phyloP scores from a whole-genome alignment of 768 basidiomycete genomes.

The Fomitopsis pulvina region DNA sequence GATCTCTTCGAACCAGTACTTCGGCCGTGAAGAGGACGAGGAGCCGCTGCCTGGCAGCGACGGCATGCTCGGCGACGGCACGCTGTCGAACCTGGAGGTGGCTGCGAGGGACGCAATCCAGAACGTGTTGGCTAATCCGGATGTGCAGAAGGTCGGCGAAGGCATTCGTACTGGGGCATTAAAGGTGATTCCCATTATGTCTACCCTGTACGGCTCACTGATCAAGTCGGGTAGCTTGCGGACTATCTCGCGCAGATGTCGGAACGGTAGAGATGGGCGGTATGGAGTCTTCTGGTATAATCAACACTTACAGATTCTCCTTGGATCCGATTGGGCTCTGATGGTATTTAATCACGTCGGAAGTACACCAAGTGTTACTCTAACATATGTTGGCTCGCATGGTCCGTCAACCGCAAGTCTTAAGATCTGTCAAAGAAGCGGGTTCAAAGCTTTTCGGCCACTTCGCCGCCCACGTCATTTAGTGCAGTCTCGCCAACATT shows the following conservation, averaged over 20 bases:
- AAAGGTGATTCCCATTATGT: slow-evolving; percentile 48
- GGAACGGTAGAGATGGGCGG: slow-evolving; percentile 8
- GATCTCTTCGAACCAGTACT: slow-evolving; percentile 95
- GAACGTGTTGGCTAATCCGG: slow-evolving; percentile 74
- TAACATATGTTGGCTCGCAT: no score
- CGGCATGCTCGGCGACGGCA: slow-evolving; percentile 43
- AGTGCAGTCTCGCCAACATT: no score
- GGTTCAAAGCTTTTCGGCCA: no score
- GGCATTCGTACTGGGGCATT: slow-evolving; percentile 73
- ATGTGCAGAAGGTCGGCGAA: slow-evolving; percentile 81
- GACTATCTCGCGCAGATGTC: slow-evolving; percentile 30
- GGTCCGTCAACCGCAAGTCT: no score
- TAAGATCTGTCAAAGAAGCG: no score
- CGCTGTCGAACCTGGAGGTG: slow-evolving; percentile 45
- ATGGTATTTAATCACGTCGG: neutral
- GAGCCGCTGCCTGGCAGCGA: slow-evolving; percentile 33
- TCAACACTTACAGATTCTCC: neutral
- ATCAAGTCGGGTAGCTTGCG: slow-evolving; percentile 35
- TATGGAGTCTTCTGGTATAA: neutral
- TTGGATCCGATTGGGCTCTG: neutral
- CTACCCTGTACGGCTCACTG: neutral
- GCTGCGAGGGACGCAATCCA: slow-evolving; percentile 74
- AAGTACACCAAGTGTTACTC: no score
- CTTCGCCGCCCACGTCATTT: no score
- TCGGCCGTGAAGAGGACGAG: slow-evolving; percentile 81